Percentiles rank a stretch among this genome's conserved stretches.
These are phyloP conservation scores for Colletotrichum coccodes DNA, from an alignment of 2,329 filamentous ascomycete species.

Conservation along the genomic window DNA sequence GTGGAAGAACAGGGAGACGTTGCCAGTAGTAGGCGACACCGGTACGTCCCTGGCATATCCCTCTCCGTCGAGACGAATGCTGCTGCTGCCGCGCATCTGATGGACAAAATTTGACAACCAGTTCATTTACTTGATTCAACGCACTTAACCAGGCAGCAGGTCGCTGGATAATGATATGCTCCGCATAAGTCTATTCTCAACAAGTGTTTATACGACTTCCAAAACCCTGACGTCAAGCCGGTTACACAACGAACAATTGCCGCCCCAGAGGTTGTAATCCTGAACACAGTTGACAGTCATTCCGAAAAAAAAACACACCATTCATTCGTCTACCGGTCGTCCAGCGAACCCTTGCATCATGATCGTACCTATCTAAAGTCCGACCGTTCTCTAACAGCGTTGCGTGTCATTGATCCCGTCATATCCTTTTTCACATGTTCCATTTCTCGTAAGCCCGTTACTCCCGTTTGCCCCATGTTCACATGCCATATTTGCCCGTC, in stretches of 20 bases:
- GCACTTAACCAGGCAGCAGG: neutral
- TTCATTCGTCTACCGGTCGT: neutral
- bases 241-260: neutral
- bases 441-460: conserved; percentile 6
- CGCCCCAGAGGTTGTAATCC: neutral
- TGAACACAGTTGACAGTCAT: neutral
- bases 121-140: too few species aligned
- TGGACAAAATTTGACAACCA: too few species aligned
- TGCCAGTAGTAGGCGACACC: too few species aligned
- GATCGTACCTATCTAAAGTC: neutral
- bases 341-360: conserved; percentile 10
- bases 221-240: neutral
- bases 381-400: neutral
- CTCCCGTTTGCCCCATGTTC: neutral
- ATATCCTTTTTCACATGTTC: conserved; percentile 1
- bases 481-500: neutral
- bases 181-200: conserved; percentile 7
- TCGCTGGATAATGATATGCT: neutral
- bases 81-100: too few species aligned
- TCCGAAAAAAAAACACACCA: too few species aligned
- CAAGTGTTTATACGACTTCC: neutral
- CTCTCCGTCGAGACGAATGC: neutral
- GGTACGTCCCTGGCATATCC: too few species aligned
- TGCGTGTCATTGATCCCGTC: neutral
- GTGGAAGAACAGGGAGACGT: too few species aligned